Percentiles rank a stretch among this genome's conserved stretches.
Evolutionary conservation across 164 flowering plant genomes (phyloP).

Genomic region (Nymphaea colorata): DNA sequence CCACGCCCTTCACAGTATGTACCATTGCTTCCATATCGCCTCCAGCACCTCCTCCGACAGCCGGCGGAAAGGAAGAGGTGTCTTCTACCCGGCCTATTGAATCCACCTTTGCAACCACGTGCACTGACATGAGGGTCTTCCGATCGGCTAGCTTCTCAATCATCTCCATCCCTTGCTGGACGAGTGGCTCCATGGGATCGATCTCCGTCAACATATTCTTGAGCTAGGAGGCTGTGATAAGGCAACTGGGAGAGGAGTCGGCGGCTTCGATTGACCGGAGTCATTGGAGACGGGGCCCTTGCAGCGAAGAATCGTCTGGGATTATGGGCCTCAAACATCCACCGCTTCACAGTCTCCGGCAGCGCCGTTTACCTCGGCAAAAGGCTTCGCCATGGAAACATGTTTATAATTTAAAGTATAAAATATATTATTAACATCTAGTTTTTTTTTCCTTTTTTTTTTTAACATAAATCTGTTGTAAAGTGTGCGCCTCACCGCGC

Average conservation of each 20-base stretch:
- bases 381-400: not conserved
- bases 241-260: slow-evolving; percentile 72
- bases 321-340: slow-evolving; percentile 72
- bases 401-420: too few species aligned
- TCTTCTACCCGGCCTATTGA: slow-evolving; percentile 91
- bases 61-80: slow-evolving; percentile 52
- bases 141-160: slow-evolving; percentile 74
- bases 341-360: slow-evolving; percentile 27
- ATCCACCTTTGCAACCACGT: slow-evolving; percentile 90
- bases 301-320: slow-evolving; percentile 58
- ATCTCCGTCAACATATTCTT: slow-evolving; percentile 74
- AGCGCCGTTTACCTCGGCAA: not conserved
- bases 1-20: slow-evolving; percentile 86
- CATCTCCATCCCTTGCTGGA: slow-evolving; percentile 87
- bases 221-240: slow-evolving; percentile 74
- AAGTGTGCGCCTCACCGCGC: too few species aligned
- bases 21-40: slow-evolving; percentile 65
- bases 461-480: too few species aligned
- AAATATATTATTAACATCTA: too few species aligned
- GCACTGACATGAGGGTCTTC: slow-evolving; percentile 75
- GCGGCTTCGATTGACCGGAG: slow-evolving; percentile 30
- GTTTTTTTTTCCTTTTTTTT: too few species aligned
- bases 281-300: slow-evolving; percentile 42
- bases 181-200: slow-evolving; percentile 53
- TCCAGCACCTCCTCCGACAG: slow-evolving; percentile 48